These are phyloP conservation scores for Rhododendron griersonianum DNA, from an alignment of 148 eudicot genomes.

Conservation along the genomic window DNA sequence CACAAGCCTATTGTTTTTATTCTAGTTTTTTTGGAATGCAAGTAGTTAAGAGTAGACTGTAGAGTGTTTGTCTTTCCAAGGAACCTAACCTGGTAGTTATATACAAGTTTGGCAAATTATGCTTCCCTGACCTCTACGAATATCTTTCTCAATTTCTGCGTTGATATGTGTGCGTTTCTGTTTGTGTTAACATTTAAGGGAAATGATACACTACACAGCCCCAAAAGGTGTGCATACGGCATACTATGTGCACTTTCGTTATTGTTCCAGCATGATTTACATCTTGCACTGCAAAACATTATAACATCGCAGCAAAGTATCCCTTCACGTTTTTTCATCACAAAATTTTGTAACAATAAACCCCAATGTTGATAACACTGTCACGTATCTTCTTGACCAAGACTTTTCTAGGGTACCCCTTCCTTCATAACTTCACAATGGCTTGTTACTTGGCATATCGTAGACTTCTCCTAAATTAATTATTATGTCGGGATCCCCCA, in stretches of 20 bases:
- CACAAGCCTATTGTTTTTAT: background rate
- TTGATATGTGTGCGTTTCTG: background rate
- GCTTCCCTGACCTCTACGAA: background rate
- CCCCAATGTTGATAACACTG: background rate
- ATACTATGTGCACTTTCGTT: background rate
- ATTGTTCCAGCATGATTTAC: background rate
- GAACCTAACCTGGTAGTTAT: background rate
- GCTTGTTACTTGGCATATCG: background rate
- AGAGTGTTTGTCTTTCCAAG: background rate
- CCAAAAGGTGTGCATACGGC: background rate
- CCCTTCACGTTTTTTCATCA: background rate
- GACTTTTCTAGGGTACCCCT: background rate
- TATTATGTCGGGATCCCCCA: background rate
- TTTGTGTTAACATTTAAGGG: background rate
- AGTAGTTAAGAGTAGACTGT: background rate
- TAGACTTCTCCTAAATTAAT: background rate
- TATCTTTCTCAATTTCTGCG: background rate
- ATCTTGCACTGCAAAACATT: background rate
- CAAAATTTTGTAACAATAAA: background rate
- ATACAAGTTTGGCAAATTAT: background rate
- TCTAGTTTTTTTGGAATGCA: background rate
- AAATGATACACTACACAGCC: background rate
- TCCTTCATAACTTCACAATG: background rate
- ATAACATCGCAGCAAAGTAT: background rate
- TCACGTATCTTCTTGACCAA: background rate